Base-by-base conservation (phyloP, 2,329 filamentous ascomycete genomes). In the Massarina eburnea region DNA sequence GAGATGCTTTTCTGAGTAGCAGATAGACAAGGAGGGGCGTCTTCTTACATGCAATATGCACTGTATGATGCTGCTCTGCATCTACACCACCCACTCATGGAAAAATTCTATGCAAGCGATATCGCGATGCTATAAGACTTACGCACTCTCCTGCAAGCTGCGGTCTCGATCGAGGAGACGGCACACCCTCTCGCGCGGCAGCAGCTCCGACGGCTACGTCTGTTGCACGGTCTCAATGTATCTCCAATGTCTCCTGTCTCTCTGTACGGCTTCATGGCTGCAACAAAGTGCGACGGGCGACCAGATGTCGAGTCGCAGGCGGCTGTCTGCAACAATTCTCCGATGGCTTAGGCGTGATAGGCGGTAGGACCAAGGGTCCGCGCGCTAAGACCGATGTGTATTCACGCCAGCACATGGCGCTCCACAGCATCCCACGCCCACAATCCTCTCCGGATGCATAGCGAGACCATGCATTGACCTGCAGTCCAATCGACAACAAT, bases 391-490 rank as follows among this genome's bases (percentile, higher is more conserved):
- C 33, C 22, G 24, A 33, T 8, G 8, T 22, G 47, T 43, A 55
- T 48, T 36, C 48, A 52, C 43, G 63, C 59, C 62, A 67, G 52
- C 65, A 55, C 62, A 67, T 64, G 54, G 44, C 44, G 48, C 57
- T 57, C 58, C 62, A 65, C 62, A 39, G 59, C 65, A 65, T 62
- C 59, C 64, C 58, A 61, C 59, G 57, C 52, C 59, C 50, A 62
- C 61, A 62, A 58, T 59, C 57, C 54, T 62, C 59, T 43, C 56
- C 53, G 30, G 56, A 53, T 55, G 61, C 57, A 59, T 62, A 61
- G 58, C 60, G 58, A n/a, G n/a, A 49, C 51, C 54, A 68, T 69
- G 66, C 67, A 69, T 62, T 64, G 61, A 65, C 59, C 56, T 66
- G 64, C 53, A 66, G 62, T 61, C 59, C 60, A 59, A 64, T 56